phyloP scores from a whole-genome alignment of 2,329 filamentous ascomycete genomes.

The Zasmidium citrigriseum region DNA sequence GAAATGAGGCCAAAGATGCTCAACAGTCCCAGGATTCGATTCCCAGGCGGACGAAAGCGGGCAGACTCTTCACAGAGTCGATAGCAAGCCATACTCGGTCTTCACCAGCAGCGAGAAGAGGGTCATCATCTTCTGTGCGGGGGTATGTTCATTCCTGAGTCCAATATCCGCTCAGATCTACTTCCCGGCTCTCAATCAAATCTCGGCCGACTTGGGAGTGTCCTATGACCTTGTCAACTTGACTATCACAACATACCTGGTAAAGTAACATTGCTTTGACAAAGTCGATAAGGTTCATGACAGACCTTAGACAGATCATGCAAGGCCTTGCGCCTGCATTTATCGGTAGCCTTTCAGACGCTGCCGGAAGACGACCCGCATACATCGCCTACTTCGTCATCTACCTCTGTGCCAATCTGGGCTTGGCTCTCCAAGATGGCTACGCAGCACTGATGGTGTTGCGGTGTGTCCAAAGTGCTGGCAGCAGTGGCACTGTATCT shows the following conservation, averaged over 20 bases:
- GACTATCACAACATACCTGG: slow-evolving; percentile 34
- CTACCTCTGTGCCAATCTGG: slow-evolving; percentile 43
- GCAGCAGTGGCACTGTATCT: neutral
- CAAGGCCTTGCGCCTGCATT: slow-evolving; percentile 47
- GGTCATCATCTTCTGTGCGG: slow-evolving; percentile 18
- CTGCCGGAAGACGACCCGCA: slow-evolving; percentile 41
- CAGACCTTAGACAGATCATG: slow-evolving; percentile 32
- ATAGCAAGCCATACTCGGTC: slow-evolving; percentile 17
- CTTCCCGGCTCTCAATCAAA: slow-evolving; percentile 45
- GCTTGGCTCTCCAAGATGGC: slow-evolving; percentile 40
- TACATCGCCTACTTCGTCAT: slow-evolving; percentile 44
- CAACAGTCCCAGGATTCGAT: too few species aligned
- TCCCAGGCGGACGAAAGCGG: neutral
- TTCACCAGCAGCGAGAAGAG: slow-evolving; percentile 20
- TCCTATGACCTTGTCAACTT: slow-evolving; percentile 41
- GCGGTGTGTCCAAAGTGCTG: slow-evolving; percentile 40
- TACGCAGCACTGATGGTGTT: slow-evolving; percentile 45
- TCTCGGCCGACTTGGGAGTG: slow-evolving; percentile 43
- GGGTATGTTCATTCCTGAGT: slow-evolving; percentile 44
- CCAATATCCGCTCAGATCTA: slow-evolving; percentile 53
- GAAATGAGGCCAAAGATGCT: too few species aligned
- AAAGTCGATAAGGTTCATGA: neutral
- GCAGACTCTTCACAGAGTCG: slow-evolving; percentile 11
- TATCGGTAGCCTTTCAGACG: slow-evolving; percentile 45
- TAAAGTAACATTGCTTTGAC: neutral